Conservation (phyloP, 768 basidiomycete genomes). For the Roridomyces roridus region DNA sequence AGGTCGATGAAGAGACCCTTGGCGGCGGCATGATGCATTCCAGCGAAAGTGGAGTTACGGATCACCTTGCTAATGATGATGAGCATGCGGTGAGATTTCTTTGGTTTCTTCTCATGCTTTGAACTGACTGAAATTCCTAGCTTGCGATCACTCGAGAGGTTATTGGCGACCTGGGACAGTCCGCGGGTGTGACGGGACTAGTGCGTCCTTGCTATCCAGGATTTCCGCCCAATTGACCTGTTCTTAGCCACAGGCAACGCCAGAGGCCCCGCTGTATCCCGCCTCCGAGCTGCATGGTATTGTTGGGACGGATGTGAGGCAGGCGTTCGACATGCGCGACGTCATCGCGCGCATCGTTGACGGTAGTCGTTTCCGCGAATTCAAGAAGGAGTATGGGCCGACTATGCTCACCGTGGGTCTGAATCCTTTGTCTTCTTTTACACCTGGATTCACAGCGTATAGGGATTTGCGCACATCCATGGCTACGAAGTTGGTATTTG, state of each 20-base stretch:
- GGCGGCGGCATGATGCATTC: conserved; percentile 94
- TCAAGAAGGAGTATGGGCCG: conserved; percentile 94
- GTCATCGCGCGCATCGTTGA: conserved; percentile 92
- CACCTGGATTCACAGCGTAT: background rate
- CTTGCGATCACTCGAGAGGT: conserved; percentile 79
- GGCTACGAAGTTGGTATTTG: conserved; percentile 92
- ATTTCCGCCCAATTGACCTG: background rate
- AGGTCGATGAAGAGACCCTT: conserved; percentile 90
- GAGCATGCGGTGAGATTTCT: conserved; percentile 62
- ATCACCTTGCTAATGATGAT: conserved; percentile 85
- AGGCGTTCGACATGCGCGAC: conserved; percentile 93
- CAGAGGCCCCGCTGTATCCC: conserved; percentile 81
- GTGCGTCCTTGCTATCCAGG: conserved; percentile 42
- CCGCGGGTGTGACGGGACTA: conserved; percentile 53
- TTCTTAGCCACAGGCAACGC: conserved; percentile 57
- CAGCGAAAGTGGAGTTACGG: conserved; percentile 88
- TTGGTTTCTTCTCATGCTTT: background rate
- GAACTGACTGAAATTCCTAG: background rate
- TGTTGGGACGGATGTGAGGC: conserved; percentile 87
- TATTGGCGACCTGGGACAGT: conserved; percentile 76
- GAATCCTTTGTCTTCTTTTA: background rate
- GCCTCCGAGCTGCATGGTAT: conserved; percentile 87
- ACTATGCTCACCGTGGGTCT: conserved; percentile 83
- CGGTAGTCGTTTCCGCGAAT: conserved; percentile 90
- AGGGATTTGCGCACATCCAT: conserved; percentile 91